Base-by-base conservation (phyloP, 116 monocot species). In the Cymodocea nodosa region DNA sequence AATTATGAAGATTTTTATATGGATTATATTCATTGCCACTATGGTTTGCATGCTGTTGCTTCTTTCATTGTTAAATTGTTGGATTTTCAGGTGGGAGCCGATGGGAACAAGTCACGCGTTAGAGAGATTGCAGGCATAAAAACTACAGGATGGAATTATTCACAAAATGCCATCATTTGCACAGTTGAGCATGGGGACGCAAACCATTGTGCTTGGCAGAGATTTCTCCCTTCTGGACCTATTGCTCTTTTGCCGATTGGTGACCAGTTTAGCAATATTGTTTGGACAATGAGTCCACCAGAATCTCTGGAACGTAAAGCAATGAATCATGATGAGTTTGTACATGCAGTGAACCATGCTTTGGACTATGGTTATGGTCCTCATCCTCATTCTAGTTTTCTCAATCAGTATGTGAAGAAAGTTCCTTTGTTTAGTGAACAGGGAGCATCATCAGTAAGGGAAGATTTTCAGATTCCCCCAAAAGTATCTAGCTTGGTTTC, bases 181-280 rank as follows among this genome's bases (percentile, higher is more conserved):
- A 99, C 98, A 56, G 92, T 99, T 57, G 85, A 92, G 62, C 98
- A 92, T 72, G 64, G 56, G 35, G 65, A 69, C 10, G 79, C 84
- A 77, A 99, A 84, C 62, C 71, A 83, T 37, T 89, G 89, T 75
- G 98, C 98, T 53, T 99, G 98, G 98, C 98, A 99, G 69, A 83
- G 98, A 63, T 99, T 99, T 78, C 80, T 99, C 16, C 98, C 92
- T 20, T 82, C 86, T 73, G 98, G 98, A 53, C 98, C 98, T 9
- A 89, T 99, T 65, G 98, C 98, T 71, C 86, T 99, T 56, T 65
- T 99, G 37, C 98, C 98, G 19, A 83, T 99, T 11, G 86, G 92
- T 13, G 77, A 84, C 59, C 79, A 73, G 13, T 99, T 79, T 57
- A 99, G 98, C 76, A 99, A 99, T 69, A 92, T 98, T 73, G 98